Evolutionary conservation across 2,329 filamentous ascomycete genomes (phyloP), one percentile per base, ranked within the genome.

Genomic region (Trichoderma polysporum): DNA sequence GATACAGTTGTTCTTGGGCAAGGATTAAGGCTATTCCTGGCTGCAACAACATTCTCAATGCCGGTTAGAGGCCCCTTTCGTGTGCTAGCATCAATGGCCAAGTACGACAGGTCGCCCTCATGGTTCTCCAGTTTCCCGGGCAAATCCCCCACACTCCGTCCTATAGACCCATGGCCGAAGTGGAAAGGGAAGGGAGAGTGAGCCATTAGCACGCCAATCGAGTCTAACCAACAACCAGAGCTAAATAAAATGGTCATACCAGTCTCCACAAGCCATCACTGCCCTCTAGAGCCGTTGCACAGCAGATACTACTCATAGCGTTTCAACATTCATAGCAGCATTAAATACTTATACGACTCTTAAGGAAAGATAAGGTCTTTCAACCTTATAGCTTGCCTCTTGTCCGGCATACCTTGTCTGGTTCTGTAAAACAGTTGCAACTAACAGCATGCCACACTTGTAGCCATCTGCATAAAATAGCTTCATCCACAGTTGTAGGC

Each of bases 141-240:
- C 15, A 31, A 33, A 53, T 54, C 49, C 60, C 56, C 60, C 60
- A 63, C 60, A 63, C n/a, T 54, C 35, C 25, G 19, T 37, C 22
- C 49, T 37, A 63, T 13, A 25, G 39, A 45, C 10, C 7, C 10
- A 62, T 39, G 49, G 33, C 25, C 17, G 27, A 53, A 45, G 35
- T 54, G 49, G 33, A 2, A 25, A 49, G 35, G 54, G 37, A 19
- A 31, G 13, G 5, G 15, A 45, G 35, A 58, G 29, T 13, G 15
- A 29, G 15, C 13, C 29, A 31, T 12, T 19, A 39, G 33, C 8
- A 31, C 17, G 9, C n/a, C n/a, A 22, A 4, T 10, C n/a, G 13
- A 61, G 58, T 50, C 58, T 61, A 45, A 39, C 22, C 58, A 61
- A 50, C 58, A 50, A 47, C 31, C 25, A 22, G 52, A 33, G 27